Evolutionary conservation across 495 filamentous ascomycete species (phyloP), one percentile per base, ranked within the genome.

Genomic region (Apodospora peruviana): DNA sequence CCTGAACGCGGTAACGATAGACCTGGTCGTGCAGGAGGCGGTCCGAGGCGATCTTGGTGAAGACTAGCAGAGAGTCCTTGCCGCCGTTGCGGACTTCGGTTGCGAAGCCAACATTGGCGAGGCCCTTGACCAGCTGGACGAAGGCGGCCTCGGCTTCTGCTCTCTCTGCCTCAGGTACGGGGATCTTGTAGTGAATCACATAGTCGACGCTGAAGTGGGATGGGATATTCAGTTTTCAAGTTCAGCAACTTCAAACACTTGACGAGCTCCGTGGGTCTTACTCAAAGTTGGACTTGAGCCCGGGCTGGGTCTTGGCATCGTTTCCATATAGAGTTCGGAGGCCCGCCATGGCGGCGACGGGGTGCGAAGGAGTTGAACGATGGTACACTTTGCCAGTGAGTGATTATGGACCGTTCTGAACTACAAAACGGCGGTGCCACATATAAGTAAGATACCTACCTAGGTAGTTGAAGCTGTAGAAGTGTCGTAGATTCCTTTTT

Each of bases 31-130:
- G 67, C 43, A 91, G 68, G 48, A 83, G 76, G 48, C 76, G 67
- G 34, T 82, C 71, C 2, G 85, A 88, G 41, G 80, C 81, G 14
- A 91, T 81, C 58, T 85, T 84, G 56, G 87, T 76, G 63, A 97
- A 96, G 43, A 98, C 74, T 36, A 98, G 72, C 32, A 96, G 67
- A 4, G 87, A 88, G 38, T 78, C 87, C 14, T 84, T 80, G 49
- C 86, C 82, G 21, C 90, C 91, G 48, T 83, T 83, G 51, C 93
- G 78, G 32, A 96, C 88, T 63, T 96, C 91, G 21, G 85, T 85
- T 29, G 87, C 80, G 25, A 98, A 73, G 7, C 94, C 93, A 32
- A 87, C 83, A 25, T 73, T 66, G 8, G 84, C 78, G 27, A 98
- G 77, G 21, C 78, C 76, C 51, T 78, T 66, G 45, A 96, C 74